Base-by-base conservation (phyloP, 371 early-diverging fungal species). In the Actinomucor elegans region DNA sequence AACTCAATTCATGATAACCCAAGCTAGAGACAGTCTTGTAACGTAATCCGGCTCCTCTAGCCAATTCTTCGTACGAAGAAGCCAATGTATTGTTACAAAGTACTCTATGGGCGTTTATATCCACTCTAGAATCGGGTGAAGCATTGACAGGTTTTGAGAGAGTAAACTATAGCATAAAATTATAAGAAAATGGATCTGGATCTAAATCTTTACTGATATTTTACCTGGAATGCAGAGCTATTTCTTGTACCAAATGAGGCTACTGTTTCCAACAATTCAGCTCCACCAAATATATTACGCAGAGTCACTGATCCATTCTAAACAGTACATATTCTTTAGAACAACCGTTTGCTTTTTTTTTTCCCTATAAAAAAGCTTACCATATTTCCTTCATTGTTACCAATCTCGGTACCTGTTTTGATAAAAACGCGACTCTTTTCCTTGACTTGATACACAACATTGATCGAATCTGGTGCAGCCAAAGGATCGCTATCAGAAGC, bases 221-320 rank as follows among this genome's bases (percentile, higher is more conserved):
- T 37, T 72, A 84, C 86, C 69, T 86, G 86, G 65, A 90, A 87
- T 23, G 89, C 82, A 14, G 88, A 83, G 17, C 83, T 85, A 11
- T 87, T 88, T 59, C 85, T 77, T 44, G 79, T 88, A 27, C 88
- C 88, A 54, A 91, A 84, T 9, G 88, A 78, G 32, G 86, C 84
- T 53, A 79, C 84, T 1, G 82, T 79, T 51, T 83, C 84, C 14
- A 93, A 48, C 34, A 81, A 74, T 71, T 95, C 96, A 15, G 87
- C 96, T 11, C 85, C 88, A 20, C 96, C 96, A 67, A 91, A 88
- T 4, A 86, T 78, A 50, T 95, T 94, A 54, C 88, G 84, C 9
- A 89, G 45, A 14, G 75, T 81, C 34, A 87, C 49, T 0, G 91
- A 81, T 57, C 69, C 89, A 72, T 76, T 87, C 77, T 76, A 51